phyloP scores from a whole-genome alignment of 805 yeast genomes.

The Hagleromyces aurorensis region DNA sequence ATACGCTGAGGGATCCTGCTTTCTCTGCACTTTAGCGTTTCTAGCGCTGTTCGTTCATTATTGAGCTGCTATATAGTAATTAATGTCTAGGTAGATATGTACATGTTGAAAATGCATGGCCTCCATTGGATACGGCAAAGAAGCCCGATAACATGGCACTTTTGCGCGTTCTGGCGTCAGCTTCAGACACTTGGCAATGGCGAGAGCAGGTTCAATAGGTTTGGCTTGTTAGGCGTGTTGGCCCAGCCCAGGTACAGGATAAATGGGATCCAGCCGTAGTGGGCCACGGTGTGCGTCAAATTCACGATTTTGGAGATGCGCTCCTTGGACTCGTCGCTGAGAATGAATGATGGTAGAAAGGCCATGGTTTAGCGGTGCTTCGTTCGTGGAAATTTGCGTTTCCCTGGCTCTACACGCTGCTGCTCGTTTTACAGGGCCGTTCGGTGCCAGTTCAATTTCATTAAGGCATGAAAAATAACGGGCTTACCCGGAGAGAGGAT shows the following conservation, averaged over 20 bases:
- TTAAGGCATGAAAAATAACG: too few relatives aligned
- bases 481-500: too few relatives aligned
- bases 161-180: slow-evolving; percentile 2
- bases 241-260: slow-evolving; percentile 86
- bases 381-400: not conserved
- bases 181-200: slow-evolving; percentile 32
- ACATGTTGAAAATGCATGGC: too few relatives aligned
- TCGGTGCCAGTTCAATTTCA: too few relatives aligned
- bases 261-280: slow-evolving; percentile 96
- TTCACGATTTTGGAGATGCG: slow-evolving; percentile 79
- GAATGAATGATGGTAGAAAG: slow-evolving; percentile 30
- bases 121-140: too few relatives aligned
- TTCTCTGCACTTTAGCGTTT: too few relatives aligned
- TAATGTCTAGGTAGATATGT: too few relatives aligned
- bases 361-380: slow-evolving; percentile 24
- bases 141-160: too few relatives aligned
- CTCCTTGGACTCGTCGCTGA: slow-evolving; percentile 49
- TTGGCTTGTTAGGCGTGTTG: slow-evolving; percentile 77
- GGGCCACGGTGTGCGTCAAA: slow-evolving; percentile 78
- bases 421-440: not conserved
- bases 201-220: slow-evolving; percentile 44
- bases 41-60: too few relatives aligned
- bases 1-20: too few relatives aligned
- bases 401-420: not conserved
- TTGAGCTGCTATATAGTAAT: too few relatives aligned